phyloP scores from a whole-genome alignment of 805 yeast genomes.

The Starmerella floricola region DNA sequence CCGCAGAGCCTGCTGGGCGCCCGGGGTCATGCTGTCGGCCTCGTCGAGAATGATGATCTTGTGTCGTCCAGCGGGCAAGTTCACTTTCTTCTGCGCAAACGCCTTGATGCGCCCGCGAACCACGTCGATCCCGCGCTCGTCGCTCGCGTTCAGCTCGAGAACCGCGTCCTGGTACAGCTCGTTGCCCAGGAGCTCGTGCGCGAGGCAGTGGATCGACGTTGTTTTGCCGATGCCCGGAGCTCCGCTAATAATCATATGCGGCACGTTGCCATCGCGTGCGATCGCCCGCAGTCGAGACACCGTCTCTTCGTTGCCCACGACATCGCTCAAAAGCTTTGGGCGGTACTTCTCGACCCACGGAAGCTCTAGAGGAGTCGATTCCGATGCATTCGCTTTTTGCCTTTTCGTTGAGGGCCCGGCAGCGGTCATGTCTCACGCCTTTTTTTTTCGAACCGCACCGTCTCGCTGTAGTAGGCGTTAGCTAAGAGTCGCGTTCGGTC shows the following conservation, averaged over 20 bases:
- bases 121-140: constrained; percentile 94
- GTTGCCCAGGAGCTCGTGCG: constrained; percentile 62
- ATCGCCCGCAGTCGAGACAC: constrained; percentile 71
- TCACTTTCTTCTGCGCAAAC: constrained; percentile 89
- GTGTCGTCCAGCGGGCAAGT: constrained; percentile 77
- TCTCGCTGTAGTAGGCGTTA: not conserved
- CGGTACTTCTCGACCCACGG: constrained; percentile 89
- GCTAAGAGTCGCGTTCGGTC: not conserved
- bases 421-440: constrained; percentile 2
- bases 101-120: constrained; percentile 88
- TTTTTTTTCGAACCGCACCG: not conserved
- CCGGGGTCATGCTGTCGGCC: constrained; percentile 94
- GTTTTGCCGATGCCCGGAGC: constrained; percentile 97
- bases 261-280: constrained; percentile 90
- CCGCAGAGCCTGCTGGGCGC: constrained; percentile 89
- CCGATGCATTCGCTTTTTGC: constrained; percentile 6
- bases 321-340: constrained; percentile 64
- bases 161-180: constrained; percentile 67
- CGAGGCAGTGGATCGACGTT: constrained; percentile 82
- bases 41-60: constrained; percentile 89
- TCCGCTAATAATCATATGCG: constrained; percentile 87
- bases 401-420: constrained; percentile 19
- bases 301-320: constrained; percentile 90
- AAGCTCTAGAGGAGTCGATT: constrained; percentile 12
- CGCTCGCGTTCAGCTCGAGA: constrained; percentile 87